Percentiles rank a stretch among this genome's conserved stretches.
Evolutionary conservation across 2,329 filamentous ascomycete genomes (phyloP).

Genomic region (Colletotrichum somersetense): DNA sequence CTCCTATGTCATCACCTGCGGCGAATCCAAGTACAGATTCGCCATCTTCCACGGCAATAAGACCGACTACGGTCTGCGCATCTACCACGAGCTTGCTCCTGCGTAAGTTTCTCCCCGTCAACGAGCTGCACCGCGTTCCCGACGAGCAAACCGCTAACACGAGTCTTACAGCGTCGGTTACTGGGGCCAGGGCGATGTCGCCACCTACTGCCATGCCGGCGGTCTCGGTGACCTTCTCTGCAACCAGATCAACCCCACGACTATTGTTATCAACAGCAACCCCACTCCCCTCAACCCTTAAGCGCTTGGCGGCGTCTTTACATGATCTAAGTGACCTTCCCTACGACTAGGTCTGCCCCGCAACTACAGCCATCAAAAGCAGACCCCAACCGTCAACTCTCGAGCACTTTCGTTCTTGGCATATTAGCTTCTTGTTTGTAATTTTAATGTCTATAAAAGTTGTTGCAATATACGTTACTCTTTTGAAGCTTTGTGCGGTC

Average conservation of each 20-base stretch:
- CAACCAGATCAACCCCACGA: constrained; percentile 41
- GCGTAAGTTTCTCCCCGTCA: constrained; percentile 42
- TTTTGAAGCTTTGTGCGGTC: neutral
- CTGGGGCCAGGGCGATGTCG: constrained; percentile 43
- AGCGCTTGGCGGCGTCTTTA: constrained; percentile 37
- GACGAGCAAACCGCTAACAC: neutral
- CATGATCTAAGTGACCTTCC: constrained; percentile 41
- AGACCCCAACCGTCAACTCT: constrained; percentile 9
- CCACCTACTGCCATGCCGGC: constrained; percentile 44
- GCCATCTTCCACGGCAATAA: constrained; percentile 40
- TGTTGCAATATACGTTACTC: neutral
- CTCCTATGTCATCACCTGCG: constrained; percentile 45
- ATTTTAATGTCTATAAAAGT: neutral
- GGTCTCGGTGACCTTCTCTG: constrained; percentile 43
- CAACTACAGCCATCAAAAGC: constrained; percentile 43
- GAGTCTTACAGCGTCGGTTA: constrained; percentile 36
- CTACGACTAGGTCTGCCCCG: constrained; percentile 41
- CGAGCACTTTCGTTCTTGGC: no score
- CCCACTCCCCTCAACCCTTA: constrained; percentile 22
- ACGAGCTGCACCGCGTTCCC: neutral
- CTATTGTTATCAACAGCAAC: constrained; percentile 43
- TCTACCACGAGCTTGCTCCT: constrained; percentile 45
- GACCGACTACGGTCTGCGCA: constrained; percentile 42
- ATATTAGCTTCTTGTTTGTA: neutral
- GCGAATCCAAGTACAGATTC: constrained; percentile 49